Conservation (phyloP, 345 rosid species). For the Pistacia atlantica region DNA sequence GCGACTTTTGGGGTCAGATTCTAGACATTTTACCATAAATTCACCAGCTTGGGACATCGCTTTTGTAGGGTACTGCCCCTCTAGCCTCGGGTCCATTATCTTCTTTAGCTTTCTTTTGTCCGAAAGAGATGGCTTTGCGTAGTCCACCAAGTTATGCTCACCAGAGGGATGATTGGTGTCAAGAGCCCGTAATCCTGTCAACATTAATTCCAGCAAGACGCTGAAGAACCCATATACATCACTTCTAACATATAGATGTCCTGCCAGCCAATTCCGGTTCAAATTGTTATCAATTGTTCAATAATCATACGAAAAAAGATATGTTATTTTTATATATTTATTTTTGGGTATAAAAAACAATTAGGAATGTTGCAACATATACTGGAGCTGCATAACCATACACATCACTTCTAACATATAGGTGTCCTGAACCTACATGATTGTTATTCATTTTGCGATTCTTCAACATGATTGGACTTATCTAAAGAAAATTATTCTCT, state of each 20-base stretch:
- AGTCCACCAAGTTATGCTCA: slow-evolving; percentile 56
- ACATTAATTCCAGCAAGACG: slow-evolving; percentile 66
- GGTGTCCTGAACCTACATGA: slow-evolving; percentile 52
- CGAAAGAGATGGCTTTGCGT: slow-evolving; percentile 50
- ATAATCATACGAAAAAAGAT: too few relatives aligned
- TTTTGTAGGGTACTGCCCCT: slow-evolving; percentile 46
- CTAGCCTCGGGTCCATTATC: slow-evolving; percentile 72
- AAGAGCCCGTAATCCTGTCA: slow-evolving; percentile 66
- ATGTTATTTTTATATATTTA: too few relatives aligned
- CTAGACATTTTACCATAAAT: slow-evolving; percentile 54
- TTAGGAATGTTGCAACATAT: slow-evolving; percentile 51
- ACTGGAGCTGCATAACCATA: slow-evolving; percentile 93
- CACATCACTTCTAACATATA: slow-evolving; percentile 82
- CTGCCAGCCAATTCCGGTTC: slow-evolving; percentile 24
- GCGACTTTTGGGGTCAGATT: slow-evolving; percentile 57
- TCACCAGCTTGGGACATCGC: slow-evolving; percentile 55
- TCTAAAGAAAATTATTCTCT: too few relatives aligned
- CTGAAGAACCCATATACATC: slow-evolving; percentile 90
- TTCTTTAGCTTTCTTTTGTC: slow-evolving; percentile 57
- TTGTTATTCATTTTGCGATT: too few relatives aligned
- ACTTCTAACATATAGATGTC: slow-evolving; percentile 78
- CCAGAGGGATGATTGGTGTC: slow-evolving; percentile 55
- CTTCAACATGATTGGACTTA: too few relatives aligned
- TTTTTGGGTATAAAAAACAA: too few relatives aligned
- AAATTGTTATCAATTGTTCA: too few relatives aligned